These are phyloP conservation scores for Candida sp. DNA, from an alignment of 1,139 yeast species.

Conservation along the genomic window DNA sequence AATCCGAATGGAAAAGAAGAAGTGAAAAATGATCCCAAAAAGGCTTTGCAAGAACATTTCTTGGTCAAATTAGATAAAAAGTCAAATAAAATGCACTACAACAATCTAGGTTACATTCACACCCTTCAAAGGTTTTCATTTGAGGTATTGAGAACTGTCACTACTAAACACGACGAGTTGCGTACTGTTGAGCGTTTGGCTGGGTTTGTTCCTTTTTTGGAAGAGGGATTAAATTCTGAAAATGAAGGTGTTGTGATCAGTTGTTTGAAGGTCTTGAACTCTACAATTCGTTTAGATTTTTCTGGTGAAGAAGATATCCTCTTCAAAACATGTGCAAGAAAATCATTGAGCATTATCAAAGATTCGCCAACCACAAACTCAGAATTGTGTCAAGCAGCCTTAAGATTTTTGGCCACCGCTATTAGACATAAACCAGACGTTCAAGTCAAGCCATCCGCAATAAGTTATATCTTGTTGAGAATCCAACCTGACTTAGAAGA, in stretches of 20 bases:
- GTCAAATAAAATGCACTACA: constrained; percentile 27
- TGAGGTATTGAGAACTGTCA: constrained; percentile 72
- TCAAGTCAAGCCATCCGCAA: constrained; percentile 64
- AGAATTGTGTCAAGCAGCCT: constrained; percentile 79
- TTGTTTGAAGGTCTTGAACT: constrained; percentile 60
- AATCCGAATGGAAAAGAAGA: constrained; percentile 12
- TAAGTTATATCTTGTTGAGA: constrained; percentile 73
- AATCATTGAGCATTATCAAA: constrained; percentile 63
- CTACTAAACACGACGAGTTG: constrained; percentile 57
- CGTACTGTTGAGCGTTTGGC: constrained; percentile 57
- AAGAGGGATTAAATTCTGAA: constrained; percentile 54
- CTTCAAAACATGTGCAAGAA: constrained; percentile 59
- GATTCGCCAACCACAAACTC: constrained; percentile 76
- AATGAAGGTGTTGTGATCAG: constrained; percentile 76
- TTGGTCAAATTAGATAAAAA: constrained; percentile 64
- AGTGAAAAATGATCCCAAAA: constrained; percentile 11
- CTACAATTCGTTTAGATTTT: constrained; percentile 62
- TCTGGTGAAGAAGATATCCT: constrained; percentile 49
- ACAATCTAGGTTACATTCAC: constrained; percentile 27
- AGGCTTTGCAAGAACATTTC: constrained; percentile 55
- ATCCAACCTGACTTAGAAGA: constrained; percentile 89
- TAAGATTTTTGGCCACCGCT: constrained; percentile 71
- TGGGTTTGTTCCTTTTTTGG: constrained; percentile 75
- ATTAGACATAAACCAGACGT: constrained; percentile 69
- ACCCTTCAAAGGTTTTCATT: constrained; percentile 76